Percentiles rank a stretch among this genome's conserved stretches.
Conservation (phyloP, 2,329 filamentous ascomycete genomes). For the Lachnellula occidentalis region DNA sequence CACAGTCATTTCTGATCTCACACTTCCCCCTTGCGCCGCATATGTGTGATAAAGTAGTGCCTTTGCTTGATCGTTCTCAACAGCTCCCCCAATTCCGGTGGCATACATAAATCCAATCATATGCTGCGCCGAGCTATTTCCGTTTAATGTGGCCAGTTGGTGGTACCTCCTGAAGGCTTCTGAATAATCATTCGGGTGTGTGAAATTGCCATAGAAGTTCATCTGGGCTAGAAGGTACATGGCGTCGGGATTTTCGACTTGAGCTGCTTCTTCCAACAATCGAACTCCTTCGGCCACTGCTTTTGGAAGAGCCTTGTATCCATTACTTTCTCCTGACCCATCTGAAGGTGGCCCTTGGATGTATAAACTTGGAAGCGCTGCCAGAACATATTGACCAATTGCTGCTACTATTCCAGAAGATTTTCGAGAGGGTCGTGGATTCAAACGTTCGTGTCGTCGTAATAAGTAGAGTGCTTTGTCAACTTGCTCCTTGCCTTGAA, state of each 20-base stretch:
- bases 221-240: constrained; percentile 86
- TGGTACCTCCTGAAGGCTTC: constrained; percentile 78
- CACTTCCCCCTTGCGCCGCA: constrained; percentile 77
- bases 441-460: constrained; percentile 26
- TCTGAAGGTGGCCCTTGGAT: constrained; percentile 51
- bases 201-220: constrained; percentile 95
- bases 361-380: constrained; percentile 58
- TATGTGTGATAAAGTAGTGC: constrained; percentile 93
- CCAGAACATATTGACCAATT: constrained; percentile 54
- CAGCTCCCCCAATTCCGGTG: constrained; percentile 77
- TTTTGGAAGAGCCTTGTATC: constrained; percentile 39
- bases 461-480: constrained; percentile 33
- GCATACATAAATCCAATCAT: constrained; percentile 97
- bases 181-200: constrained; percentile 75
- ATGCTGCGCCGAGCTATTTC: constrained; percentile 88
- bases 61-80: constrained; percentile 82
- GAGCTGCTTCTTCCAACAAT: constrained; percentile 53
- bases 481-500: constrained; percentile 30
- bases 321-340: constrained; percentile 7
- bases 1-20: constrained; percentile 86
- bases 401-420: constrained; percentile 53
- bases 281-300: constrained; percentile 52
- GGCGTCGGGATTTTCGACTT: constrained; percentile 64
- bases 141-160: constrained; percentile 66
- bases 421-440: constrained; percentile 35